Evolutionary conservation across 2,329 filamentous ascomycete genomes (phyloP).

Genomic region (Colletotrichum shisoi): DNA sequence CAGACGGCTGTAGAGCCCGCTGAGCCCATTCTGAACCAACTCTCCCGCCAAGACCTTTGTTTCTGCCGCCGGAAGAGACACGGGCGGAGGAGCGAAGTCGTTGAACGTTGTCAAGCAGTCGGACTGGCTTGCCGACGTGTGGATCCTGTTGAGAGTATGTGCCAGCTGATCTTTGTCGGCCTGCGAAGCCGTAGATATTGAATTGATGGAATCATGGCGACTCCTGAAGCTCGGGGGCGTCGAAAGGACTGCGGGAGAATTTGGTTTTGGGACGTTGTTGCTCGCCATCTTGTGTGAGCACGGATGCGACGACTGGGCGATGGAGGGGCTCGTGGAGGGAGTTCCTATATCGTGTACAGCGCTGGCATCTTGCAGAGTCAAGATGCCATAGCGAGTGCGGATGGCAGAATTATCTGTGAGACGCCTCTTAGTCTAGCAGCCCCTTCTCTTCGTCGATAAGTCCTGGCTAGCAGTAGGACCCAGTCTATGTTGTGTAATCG

Average conservation of each 20-base stretch:
- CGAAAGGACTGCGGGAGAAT: slow-evolving; percentile 45
- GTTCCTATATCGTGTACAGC: slow-evolving; percentile 23
- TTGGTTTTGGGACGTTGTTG: slow-evolving; percentile 45
- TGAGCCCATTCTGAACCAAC: slow-evolving; percentile 82
- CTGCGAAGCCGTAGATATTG: slow-evolving; percentile 52
- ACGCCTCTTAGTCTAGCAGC: not conserved
- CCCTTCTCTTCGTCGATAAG: slow-evolving; percentile 16
- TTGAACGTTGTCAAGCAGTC: slow-evolving; percentile 91
- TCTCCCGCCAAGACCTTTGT: slow-evolving; percentile 75
- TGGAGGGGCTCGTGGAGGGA: slow-evolving; percentile 2
- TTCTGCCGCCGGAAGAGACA: slow-evolving; percentile 66
- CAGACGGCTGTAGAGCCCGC: slow-evolving; percentile 86
- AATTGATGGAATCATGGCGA: slow-evolving; percentile 53
- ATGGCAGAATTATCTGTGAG: not conserved
- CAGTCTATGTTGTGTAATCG: slow-evolving; percentile 6
- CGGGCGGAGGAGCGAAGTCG: slow-evolving; percentile 79
- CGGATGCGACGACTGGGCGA: slow-evolving; percentile 10
- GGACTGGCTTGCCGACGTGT: slow-evolving; percentile 85
- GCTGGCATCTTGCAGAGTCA: slow-evolving; percentile 25
- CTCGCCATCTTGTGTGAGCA: slow-evolving; percentile 44
- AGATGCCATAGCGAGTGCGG: slow-evolving; percentile 19
- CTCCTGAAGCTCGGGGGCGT: slow-evolving; percentile 48
- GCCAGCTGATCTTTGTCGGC: slow-evolving; percentile 77
- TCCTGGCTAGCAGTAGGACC: slow-evolving; percentile 3
- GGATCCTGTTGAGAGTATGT: slow-evolving; percentile 84